phyloP scores from a whole-genome alignment of 768 basidiomycete species.

The Tephrocybe sp. region DNA sequence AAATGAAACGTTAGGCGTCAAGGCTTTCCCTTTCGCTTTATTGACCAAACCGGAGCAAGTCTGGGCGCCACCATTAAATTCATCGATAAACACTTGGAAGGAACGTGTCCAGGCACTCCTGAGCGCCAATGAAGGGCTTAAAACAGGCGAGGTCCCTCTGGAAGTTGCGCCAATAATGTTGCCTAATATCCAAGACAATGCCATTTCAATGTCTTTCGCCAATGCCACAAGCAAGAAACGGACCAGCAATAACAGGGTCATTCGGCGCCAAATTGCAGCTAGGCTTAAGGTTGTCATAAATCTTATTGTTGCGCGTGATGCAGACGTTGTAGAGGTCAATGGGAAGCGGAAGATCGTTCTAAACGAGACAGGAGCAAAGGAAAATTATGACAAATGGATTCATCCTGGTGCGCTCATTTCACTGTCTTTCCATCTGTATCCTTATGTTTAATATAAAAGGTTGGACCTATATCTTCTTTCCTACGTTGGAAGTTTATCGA shows the following conservation, averaged over 20 bases:
- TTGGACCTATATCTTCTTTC: slow-evolving; percentile 48
- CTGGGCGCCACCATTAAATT: slow-evolving; percentile 21
- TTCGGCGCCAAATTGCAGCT: slow-evolving; percentile 27
- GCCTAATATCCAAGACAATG: slow-evolving; percentile 20
- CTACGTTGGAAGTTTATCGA: slow-evolving; percentile 34
- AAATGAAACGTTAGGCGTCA: slow-evolving; percentile 19
- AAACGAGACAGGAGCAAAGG: slow-evolving; percentile 19
- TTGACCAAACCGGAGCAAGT: slow-evolving; percentile 19
- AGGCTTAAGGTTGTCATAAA: slow-evolving; percentile 37
- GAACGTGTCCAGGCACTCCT: slow-evolving; percentile 14
- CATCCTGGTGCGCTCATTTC: slow-evolving; percentile 27
- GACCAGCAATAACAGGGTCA: slow-evolving; percentile 26
- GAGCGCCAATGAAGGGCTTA: slow-evolving; percentile 1
- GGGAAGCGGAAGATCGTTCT: slow-evolving; percentile 18
- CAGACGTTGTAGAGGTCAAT: slow-evolving; percentile 22
- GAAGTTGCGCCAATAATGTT: slow-evolving; percentile 15
- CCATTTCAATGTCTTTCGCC: slow-evolving; percentile 35
- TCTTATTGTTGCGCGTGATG: slow-evolving; percentile 39
- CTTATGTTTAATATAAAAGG: too few relatives aligned
- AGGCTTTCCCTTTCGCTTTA: slow-evolving; percentile 28
- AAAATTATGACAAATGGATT: slow-evolving; percentile 25
- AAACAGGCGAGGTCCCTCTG: neutral
- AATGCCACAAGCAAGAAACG: slow-evolving; percentile 32
- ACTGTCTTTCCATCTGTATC: neutral
- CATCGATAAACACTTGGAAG: slow-evolving; percentile 17